Evolutionary conservation across 2,329 filamentous ascomycete genomes (phyloP).

Genomic region (Monosporascus sp.): DNA sequence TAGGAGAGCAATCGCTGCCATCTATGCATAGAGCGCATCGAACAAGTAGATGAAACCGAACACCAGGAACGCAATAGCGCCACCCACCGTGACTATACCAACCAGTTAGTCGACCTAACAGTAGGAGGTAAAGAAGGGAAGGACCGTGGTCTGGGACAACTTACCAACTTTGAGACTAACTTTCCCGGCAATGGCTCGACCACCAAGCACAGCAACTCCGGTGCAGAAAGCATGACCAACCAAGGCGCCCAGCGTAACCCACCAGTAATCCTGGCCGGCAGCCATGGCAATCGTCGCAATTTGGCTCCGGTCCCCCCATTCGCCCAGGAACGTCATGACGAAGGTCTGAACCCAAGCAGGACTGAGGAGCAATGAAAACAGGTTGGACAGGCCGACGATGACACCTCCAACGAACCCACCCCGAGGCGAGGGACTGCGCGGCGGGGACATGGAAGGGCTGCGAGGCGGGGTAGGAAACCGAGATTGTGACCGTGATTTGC

Average conservation of each 20-base stretch:
- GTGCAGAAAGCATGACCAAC: conserved; percentile 87
- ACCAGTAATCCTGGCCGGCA: conserved; percentile 97
- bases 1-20: background rate
- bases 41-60: conserved; percentile 91
- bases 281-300: conserved; percentile 99
- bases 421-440: conserved; percentile 51
- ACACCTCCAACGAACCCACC: conserved; percentile 27
- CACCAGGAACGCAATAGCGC: conserved; percentile 80
- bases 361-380: conserved; percentile 81
- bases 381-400: conserved; percentile 64
- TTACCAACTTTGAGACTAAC: conserved; percentile 95
- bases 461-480: conserved; percentile 76
- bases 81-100: conserved; percentile 79
- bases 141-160: conserved; percentile 32
- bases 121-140: background rate
- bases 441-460: conserved; percentile 72
- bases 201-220: conserved; percentile 83
- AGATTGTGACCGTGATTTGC: conserved; percentile 68
- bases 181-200: conserved; percentile 83
- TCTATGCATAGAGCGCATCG: conserved; percentile 62
- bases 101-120: conserved; percentile 6
- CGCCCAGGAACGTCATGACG: conserved; percentile 96
- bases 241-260: conserved; percentile 87
- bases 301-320: conserved; percentile 97
- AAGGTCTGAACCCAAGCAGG: conserved; percentile 99